Evolutionary conservation across 257 asterid species (phyloP).

Genomic region (Sherardia arvensis): DNA sequence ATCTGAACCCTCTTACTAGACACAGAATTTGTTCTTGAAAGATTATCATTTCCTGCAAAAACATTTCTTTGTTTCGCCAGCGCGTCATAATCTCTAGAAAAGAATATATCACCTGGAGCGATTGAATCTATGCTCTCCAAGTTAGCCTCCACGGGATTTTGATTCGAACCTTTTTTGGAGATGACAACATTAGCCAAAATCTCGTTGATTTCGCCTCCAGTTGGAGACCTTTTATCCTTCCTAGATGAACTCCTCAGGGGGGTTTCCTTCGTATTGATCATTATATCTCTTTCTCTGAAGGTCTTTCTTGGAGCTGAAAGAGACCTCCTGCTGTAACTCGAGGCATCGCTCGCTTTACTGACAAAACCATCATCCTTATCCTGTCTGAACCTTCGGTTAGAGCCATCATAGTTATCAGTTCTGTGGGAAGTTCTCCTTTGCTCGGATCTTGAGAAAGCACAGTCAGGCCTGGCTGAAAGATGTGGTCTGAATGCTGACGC

Average conservation of each 20-base stretch:
- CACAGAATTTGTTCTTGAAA: constrained; percentile 14
- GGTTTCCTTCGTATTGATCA: constrained; percentile 15
- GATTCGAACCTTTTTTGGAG: constrained; percentile 18
- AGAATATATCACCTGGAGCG: constrained; percentile 64
- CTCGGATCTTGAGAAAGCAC: constrained; percentile 33
- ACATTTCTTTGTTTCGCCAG: constrained; percentile 14
- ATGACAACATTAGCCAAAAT: constrained; percentile 49
- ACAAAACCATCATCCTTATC: constrained; percentile 19
- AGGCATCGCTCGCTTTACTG: constrained; percentile 16
- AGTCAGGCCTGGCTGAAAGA: constrained; percentile 11
- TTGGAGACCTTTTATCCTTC: constrained; percentile 23
- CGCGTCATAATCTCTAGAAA: constrained; percentile 32
- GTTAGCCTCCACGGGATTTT: constrained; percentile 9
- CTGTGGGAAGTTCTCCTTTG: constrained; percentile 17
- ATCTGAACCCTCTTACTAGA: constrained; percentile 13
- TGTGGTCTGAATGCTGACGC: constrained; percentile 29
- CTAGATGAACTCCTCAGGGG: constrained; percentile 9
- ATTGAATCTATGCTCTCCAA: constrained; percentile 55
- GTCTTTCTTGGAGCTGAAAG: constrained; percentile 52
- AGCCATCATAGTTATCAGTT: background rate
- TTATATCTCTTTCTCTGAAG: constrained; percentile 17
- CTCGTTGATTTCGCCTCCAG: constrained; percentile 63
- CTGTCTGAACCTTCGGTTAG: constrained; percentile 5
- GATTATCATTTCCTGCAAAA: constrained; percentile 23
- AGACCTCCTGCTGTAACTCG: constrained; percentile 29